Evolutionary conservation across 352 stramenopile genomes (phyloP).

Genomic region (Pythium diclinum): DNA sequence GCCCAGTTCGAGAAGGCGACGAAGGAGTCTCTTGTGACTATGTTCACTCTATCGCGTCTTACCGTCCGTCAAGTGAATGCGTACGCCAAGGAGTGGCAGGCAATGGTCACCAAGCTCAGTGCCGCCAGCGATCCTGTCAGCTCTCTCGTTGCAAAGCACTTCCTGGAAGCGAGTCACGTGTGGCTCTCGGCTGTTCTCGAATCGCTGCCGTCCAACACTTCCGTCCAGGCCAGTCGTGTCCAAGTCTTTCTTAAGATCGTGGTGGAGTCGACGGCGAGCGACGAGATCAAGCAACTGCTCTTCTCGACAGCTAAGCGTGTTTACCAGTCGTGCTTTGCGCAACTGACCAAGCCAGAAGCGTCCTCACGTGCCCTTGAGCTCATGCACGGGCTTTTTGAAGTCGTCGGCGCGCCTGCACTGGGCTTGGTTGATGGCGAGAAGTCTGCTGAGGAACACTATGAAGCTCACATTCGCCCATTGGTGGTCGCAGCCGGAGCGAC

Average conservation of each 20-base stretch:
- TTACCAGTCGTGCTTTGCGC: conserved; percentile 24
- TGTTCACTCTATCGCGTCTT: conserved; percentile 42
- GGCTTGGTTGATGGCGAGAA: conserved; percentile 3
- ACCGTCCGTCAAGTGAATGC: conserved; percentile 33
- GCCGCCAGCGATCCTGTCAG: conserved; percentile 14
- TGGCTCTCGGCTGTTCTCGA: conserved; percentile 24
- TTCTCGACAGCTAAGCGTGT: conserved; percentile 6
- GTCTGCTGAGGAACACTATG: conserved; percentile 37
- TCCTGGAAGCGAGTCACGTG: conserved; percentile 5
- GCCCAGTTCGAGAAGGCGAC: conserved; percentile 66
- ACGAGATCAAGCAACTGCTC: background rate
- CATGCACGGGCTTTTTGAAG: conserved; percentile 44
- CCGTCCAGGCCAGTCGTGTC: conserved; percentile 11
- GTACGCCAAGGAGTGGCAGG: conserved; percentile 43
- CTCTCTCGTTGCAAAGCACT: conserved; percentile 12
- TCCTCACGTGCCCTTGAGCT: conserved; percentile 33
- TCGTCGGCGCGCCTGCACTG: conserved; percentile 21
- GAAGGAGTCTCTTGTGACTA: conserved; percentile 35
- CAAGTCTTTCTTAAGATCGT: conserved; percentile 17
- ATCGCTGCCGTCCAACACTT: conserved; percentile 9
- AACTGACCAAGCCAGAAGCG: conserved; percentile 7
- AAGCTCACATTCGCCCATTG: conserved; percentile 40
- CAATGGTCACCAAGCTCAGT: conserved; percentile 33
- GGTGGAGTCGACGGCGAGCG: background rate
- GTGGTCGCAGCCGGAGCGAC: conserved; percentile 28